phyloP scores from a whole-genome alignment of 106 monocot species.

The Allium sativum region DNA sequence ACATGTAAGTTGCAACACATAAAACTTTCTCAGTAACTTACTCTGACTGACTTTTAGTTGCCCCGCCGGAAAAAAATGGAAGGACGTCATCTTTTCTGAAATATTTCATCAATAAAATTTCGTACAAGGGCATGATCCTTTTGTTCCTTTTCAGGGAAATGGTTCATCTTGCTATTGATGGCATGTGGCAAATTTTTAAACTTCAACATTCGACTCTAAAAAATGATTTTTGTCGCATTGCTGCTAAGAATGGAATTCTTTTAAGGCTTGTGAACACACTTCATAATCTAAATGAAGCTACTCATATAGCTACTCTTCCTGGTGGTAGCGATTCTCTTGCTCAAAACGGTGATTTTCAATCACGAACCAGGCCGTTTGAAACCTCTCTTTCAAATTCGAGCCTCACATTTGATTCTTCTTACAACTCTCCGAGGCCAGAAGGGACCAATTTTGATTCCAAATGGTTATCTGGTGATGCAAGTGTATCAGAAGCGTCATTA shows the following conservation, averaged over 20 bases:
- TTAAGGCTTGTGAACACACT: conserved; percentile 73
- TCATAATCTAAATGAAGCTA: conserved; percentile 88
- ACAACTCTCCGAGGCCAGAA: conserved; percentile 27
- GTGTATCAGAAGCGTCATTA: conserved; percentile 22
- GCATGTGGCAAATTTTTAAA: conserved; percentile 93
- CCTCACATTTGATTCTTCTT: conserved; percentile 24
- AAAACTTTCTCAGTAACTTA: no score
- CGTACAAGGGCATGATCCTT: conserved; percentile 2
- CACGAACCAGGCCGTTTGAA: conserved; percentile 28
- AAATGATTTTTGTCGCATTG: conserved; percentile 86
- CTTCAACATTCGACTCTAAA: conserved; percentile 58
- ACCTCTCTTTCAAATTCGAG: conserved; percentile 5
- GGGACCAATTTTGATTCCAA: conserved; percentile 25
- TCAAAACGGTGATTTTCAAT: conserved; percentile 37
- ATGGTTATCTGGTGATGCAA: conserved; percentile 23
- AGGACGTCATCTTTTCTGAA: no score
- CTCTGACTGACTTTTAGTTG: no score
- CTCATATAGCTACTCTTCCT: conserved; percentile 47
- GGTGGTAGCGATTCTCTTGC: conserved; percentile 37
- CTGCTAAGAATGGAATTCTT: conserved; percentile 88
- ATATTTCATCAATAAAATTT: not conserved
- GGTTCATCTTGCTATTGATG: conserved; percentile 95
- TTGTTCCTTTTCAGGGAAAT: conserved; percentile 48
- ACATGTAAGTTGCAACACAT: no score
- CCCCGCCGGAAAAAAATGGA: no score